Evolutionary conservation across 1,284 basidiomycete species (phyloP).

Genomic region (Puccinia coronata): DNA sequence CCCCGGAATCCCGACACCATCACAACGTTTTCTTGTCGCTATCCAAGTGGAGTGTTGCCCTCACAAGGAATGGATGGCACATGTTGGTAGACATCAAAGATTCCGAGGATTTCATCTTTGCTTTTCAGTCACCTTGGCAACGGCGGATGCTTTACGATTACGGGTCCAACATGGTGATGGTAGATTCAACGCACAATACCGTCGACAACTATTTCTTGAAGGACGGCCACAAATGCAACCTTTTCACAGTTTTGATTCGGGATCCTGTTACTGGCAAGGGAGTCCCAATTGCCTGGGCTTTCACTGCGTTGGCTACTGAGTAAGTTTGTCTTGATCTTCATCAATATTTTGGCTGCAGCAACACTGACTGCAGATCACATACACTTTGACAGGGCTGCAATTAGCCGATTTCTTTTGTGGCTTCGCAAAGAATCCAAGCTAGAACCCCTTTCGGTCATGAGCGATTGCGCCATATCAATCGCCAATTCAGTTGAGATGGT

Average conservation of each 20-base stretch:
- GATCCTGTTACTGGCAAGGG: background rate
- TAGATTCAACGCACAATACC: background rate
- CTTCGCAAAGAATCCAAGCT: background rate
- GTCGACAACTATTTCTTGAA: background rate
- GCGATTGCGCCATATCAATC: slow-evolving; percentile 1
- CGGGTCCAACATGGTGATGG: background rate
- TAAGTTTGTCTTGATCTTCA: background rate
- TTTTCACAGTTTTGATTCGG: background rate
- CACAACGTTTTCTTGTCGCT: background rate
- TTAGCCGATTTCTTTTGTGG: background rate
- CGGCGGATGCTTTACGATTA: background rate
- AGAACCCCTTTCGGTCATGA: background rate
- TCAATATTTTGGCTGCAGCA: no score
- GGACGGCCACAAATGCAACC: background rate
- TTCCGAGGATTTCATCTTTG: background rate
- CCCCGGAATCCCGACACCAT: background rate
- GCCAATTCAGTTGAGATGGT: background rate
- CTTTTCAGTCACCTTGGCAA: background rate
- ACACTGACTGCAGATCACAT: background rate
- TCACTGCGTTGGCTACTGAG: background rate
- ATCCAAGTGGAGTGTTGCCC: background rate
- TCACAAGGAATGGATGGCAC: background rate
- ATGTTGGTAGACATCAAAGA: background rate
- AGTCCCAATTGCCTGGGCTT: background rate
- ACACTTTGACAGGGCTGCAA: background rate